Base-by-base conservation (phyloP, 1,284 basidiomycete genomes). In the Melanopsichium pennsylvanicum region DNA sequence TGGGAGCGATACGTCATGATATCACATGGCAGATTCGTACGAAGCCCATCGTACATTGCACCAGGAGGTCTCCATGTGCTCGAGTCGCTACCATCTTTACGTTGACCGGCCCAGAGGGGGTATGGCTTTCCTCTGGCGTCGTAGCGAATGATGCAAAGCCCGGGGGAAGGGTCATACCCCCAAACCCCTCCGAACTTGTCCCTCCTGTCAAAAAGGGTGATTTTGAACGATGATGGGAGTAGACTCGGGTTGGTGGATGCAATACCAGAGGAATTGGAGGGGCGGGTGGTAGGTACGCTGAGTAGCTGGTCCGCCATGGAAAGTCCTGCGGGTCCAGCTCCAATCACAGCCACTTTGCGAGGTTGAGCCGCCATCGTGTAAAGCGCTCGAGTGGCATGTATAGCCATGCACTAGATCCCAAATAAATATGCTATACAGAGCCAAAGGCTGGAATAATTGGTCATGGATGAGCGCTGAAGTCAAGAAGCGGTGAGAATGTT, bases 261-360 rank as follows among this genome's bases (percentile, higher is more conserved):
- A n/a, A n/a, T n/a, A n/a, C n/a, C n/a, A n/a, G n/a, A n/a, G n/a
- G n/a, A 15, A 12, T 32, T 3, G 18, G 31, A 11, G 32, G 18
- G 21, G 9, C 27, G 18, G n/a, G 37, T 4, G 15, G 21, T 25
- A 26, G 51, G 38, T 58, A 61, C n/a, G n/a, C n/a, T n/a, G n/a
- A n/a, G n/a, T n/a, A 84, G 82, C 37, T 81, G 78, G 7, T 82
- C 74, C 21, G 82, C 81, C n/a, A n/a, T n/a, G 0, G 81, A 75
- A 11, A 85, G 70, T 0, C 84, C 84, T 0, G 81, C 70, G 15
- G 82, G 76, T 12, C 84, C 84, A 0, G 76, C 82, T 12, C 84
- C 84, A 15, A 85, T 79, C 27, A 85, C 69, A 5, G 82, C 83
- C 16, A 84, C 71, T 21, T 83, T 16, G 15, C 33, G 37, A 41